Base-by-base conservation (phyloP, 768 basidiomycete genomes). In the Lentinula guzmanii region DNA sequence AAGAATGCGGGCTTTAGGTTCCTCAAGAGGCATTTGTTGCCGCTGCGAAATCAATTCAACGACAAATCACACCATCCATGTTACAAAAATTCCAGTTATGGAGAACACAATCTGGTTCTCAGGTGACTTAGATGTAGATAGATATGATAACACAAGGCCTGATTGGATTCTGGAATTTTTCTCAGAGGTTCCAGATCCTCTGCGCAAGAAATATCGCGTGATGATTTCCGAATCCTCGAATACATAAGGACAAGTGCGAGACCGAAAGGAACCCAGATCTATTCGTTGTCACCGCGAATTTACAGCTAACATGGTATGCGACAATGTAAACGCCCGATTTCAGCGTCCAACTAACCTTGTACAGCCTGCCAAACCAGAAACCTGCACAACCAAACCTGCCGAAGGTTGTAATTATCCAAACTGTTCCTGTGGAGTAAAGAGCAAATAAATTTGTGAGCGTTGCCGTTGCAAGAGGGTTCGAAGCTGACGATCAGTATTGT, bases 51-150 rank as follows among this genome's bases (percentile, higher is more conserved):
- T 78, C 80, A 0, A 84, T 91, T 56, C 84, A 92, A 68, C 81
- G 82, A 62, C 88, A 96, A 65, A 95, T 98, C 65, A 98, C 96
- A 0, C 86, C 89, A 4, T 82, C 83, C 15, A 85, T 96, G 66
- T 73, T 96, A 50, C 72, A 74, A 50, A 86, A 81, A 64, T 98
- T 90, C 67, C 80, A 83, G 39, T 75, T 75, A 45, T 99, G 96
- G 96, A 71, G 46, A 35, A 34, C 46, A 31, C 48, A 65, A 10
- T 59, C 51, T 46, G 64, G 64, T 7, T 15, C 56, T 21, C 58
- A 62, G 6, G 33, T n/a, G 15, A 39, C 41, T n/a, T 52, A 56
- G 50, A 37, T 15, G 43, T 59, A 39, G 37, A 45, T 45, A 45
- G 43, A 45, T 45, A 45, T n/a, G 43, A 45, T 18, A 11, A 24